Conservation (phyloP, 495 filamentous ascomycete genomes). For the Aspergillus egyptiacus region DNA sequence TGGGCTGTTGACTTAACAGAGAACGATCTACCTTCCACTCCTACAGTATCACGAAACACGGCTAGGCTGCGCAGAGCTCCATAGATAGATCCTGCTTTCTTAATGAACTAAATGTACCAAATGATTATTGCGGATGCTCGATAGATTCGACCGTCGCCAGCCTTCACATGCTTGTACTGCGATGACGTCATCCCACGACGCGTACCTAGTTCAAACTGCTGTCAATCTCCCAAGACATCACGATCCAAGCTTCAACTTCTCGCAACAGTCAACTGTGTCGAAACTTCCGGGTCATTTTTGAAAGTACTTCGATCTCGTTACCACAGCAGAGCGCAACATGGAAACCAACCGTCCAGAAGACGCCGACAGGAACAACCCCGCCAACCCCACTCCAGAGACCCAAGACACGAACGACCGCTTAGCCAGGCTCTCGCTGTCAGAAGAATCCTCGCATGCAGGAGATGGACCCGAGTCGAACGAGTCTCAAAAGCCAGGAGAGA, state of each 20-base stretch:
- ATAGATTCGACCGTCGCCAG: no score
- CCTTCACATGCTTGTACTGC: no score
- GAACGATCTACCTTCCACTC: conserved; percentile 21
- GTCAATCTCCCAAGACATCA: no score
- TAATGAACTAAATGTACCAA: no score
- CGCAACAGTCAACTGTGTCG: conserved; percentile 2
- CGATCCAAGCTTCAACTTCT: no score
- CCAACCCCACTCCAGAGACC: not conserved
- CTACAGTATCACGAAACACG: no score
- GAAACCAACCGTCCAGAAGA: not conserved
- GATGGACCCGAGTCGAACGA: not conserved
- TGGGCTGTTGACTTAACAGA: conserved; percentile 30
- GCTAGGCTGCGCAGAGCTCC: conserved; percentile 25
- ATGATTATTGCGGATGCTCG: no score
- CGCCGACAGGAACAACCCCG: not conserved
- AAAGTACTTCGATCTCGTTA: not conserved
- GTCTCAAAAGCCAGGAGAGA: not conserved
- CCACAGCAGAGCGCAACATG: no score
- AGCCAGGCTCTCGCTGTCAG: not conserved
- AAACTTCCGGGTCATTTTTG: conserved; percentile 1
- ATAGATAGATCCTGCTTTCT: conserved; percentile 17
- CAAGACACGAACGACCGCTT: not conserved
- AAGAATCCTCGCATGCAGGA: not conserved
- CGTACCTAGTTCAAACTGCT: no score
- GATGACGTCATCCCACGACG: no score